A percentile compares a stretch with the other conserved stretches of the same genome.
Conservation (phyloP, 2,329 filamentous ascomycete species). For the Pseudogymnoascus sp. region DNA sequence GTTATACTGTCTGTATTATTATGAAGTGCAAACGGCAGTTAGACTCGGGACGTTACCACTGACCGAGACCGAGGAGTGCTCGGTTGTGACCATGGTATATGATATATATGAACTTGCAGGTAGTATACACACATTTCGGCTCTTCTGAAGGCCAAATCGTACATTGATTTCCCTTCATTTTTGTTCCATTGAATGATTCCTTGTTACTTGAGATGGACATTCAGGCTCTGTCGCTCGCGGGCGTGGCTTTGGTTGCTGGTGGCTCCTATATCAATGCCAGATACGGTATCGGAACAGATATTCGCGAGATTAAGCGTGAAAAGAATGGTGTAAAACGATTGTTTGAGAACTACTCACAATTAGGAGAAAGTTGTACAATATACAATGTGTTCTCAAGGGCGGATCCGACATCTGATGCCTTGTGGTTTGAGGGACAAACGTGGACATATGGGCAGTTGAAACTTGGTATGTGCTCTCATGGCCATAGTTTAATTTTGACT, state of each 20-base stretch:
- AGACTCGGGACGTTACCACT: neutral
- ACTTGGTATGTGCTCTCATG: constrained; percentile 26
- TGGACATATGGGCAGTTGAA: constrained; percentile 39
- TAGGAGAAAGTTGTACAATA: constrained; percentile 32
- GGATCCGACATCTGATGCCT: constrained; percentile 31
- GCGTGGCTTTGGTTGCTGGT: constrained; percentile 27
- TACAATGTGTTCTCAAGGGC: constrained; percentile 35
- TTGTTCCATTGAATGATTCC: constrained; percentile 15
- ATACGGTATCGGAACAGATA: constrained; percentile 32
- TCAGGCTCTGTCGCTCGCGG: constrained; percentile 23
- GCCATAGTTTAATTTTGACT: constrained; percentile 5
- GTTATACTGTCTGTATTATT: neutral
- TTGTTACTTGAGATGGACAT: constrained; percentile 11
- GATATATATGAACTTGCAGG: neutral
- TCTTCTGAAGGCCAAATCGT: neutral
- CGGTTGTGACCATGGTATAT: neutral
- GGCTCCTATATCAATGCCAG: constrained; percentile 37
- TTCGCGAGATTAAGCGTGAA: constrained; percentile 29
- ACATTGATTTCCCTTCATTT: neutral
- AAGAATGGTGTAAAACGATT: constrained; percentile 28
- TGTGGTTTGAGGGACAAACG: constrained; percentile 40
- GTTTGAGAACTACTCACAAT: constrained; percentile 27
- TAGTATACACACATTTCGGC: neutral
- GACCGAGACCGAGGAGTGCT: neutral
- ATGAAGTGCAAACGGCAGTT: neutral